Percentiles rank a stretch among this genome's conserved stretches.
Conservation (phyloP, 2,329 filamentous ascomycete genomes). For the Dothideomycetes sp. region DNA sequence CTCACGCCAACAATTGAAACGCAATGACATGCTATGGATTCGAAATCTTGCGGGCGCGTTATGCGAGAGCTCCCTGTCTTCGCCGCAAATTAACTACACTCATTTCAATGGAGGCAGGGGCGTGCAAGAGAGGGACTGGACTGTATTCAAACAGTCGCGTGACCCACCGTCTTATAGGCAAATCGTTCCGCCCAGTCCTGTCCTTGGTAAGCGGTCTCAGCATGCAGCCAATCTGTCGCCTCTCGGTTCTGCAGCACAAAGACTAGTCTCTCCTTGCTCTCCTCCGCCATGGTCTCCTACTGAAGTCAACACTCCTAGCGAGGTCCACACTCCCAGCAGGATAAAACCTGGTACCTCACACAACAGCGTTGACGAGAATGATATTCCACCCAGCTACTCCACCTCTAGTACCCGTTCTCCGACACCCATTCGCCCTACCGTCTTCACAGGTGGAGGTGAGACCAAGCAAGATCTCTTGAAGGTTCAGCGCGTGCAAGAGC, state of each 20-base stretch:
- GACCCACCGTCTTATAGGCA: slow-evolving; percentile 1
- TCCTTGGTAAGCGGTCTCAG: slow-evolving; percentile 3
- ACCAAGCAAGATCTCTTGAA: no score
- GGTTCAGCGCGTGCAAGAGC: no score
- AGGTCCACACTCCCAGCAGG: neutral
- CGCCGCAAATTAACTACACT: neutral
- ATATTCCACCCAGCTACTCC: no score
- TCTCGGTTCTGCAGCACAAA: no score
- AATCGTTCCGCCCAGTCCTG: neutral
- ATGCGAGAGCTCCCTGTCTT: neutral
- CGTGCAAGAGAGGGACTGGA: neutral
- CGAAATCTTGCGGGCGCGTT: neutral
- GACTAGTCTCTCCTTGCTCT: neutral
- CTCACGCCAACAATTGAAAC: neutral
- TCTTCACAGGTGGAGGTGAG: no score
- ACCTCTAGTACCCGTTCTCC: no score
- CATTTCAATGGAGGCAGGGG: slow-evolving; percentile 3
- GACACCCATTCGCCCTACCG: no score
- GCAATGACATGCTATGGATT: neutral
- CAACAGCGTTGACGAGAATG: no score
- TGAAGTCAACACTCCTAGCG: neutral
- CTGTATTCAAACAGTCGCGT: neutral
- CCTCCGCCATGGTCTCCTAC: slow-evolving; percentile 1
- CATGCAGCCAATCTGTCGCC: neutral
- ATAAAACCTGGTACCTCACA: neutral